A percentile compares a stretch with the other conserved stretches of the same genome.
Conservation (phyloP, 805 yeast species). For the Ogataea trehalophila region DNA sequence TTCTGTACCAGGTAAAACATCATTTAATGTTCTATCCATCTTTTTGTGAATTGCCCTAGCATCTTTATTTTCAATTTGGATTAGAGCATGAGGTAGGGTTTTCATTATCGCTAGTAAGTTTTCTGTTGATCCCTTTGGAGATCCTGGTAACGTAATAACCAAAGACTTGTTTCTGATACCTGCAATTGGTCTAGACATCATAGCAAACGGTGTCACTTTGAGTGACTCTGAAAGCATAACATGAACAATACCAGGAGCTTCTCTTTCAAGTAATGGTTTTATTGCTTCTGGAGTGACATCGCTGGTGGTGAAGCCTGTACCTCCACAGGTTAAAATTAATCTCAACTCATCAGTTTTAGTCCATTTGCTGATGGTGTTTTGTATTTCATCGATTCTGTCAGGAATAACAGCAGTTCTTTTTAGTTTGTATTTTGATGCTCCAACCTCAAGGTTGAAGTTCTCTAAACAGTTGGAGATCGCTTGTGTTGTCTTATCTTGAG, state of each 20-base stretch:
- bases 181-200: constrained; percentile 46
- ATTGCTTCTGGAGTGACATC: constrained; percentile 52
- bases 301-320: constrained; percentile 44
- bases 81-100: constrained; percentile 40
- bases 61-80: constrained; percentile 31
- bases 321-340: constrained; percentile 45
- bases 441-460: constrained; percentile 6
- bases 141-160: constrained; percentile 47
- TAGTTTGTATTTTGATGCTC: constrained; percentile 7
- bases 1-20: constrained; percentile 19
- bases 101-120: constrained; percentile 35
- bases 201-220: constrained; percentile 42
- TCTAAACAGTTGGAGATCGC: constrained; percentile 19
- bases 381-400: constrained; percentile 33
- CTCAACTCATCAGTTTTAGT: constrained; percentile 17
- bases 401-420: constrained; percentile 27
- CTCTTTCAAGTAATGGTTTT: constrained; percentile 34
- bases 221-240: constrained; percentile 41
- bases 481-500: constrained; percentile 31
- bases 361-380: constrained; percentile 24
- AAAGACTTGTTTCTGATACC: constrained; percentile 36
- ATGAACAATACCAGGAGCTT: constrained; percentile 47
- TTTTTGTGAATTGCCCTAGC: constrained; percentile 38
- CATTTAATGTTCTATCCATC: constrained; percentile 22
- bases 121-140: constrained; percentile 45